phyloP scores from a whole-genome alignment of 2,329 filamentous ascomycete genomes.

The Scortechinia acanthostroma region DNA sequence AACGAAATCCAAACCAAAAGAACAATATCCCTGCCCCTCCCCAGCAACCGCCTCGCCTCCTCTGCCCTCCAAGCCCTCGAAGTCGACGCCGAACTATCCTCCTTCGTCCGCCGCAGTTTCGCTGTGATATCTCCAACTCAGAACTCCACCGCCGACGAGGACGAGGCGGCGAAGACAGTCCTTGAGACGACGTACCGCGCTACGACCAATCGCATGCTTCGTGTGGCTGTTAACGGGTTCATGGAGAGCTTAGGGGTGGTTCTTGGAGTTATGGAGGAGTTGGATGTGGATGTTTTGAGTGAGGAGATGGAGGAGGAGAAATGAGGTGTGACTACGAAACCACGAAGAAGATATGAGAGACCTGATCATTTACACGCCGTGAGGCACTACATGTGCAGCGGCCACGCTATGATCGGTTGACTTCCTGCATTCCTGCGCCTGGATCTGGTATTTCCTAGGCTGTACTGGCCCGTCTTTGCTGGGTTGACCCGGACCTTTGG shows the following conservation, averaged over 20 bases:
- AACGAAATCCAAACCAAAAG: slow-evolving; percentile 31
- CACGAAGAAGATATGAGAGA: too few relatives aligned
- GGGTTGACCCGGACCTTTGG: too few relatives aligned
- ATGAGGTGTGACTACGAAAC: too few relatives aligned
- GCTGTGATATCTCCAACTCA: slow-evolving; percentile 32
- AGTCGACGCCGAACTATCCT: slow-evolving; percentile 84
- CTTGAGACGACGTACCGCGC: slow-evolving; percentile 75
- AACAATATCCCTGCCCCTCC: slow-evolving; percentile 73
- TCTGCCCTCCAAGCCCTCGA: slow-evolving; percentile 70
- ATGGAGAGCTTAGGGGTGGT: slow-evolving; percentile 84
- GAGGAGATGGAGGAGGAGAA: slow-evolving; percentile 19
- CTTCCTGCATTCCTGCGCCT: too few relatives aligned
- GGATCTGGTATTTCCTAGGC: too few relatives aligned
- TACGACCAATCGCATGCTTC: slow-evolving; percentile 90
- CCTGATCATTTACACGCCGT: too few relatives aligned
- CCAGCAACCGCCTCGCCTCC: slow-evolving; percentile 69
- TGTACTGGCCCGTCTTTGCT: too few relatives aligned
- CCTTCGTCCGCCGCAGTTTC: slow-evolving; percentile 70
- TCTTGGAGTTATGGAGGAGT: slow-evolving; percentile 79
- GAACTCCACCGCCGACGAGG: slow-evolving; percentile 15
- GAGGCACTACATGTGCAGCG: too few relatives aligned
- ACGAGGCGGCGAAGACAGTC: slow-evolving; percentile 34
- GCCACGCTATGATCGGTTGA: too few relatives aligned
- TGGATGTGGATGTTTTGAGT: slow-evolving; percentile 81
- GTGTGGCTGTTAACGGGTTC: slow-evolving; percentile 92